Percentiles rank a stretch among this genome's conserved stretches.
These are phyloP conservation scores for Candida succiphila DNA, from an alignment of 805 yeast genomes.

Conservation along the genomic window DNA sequence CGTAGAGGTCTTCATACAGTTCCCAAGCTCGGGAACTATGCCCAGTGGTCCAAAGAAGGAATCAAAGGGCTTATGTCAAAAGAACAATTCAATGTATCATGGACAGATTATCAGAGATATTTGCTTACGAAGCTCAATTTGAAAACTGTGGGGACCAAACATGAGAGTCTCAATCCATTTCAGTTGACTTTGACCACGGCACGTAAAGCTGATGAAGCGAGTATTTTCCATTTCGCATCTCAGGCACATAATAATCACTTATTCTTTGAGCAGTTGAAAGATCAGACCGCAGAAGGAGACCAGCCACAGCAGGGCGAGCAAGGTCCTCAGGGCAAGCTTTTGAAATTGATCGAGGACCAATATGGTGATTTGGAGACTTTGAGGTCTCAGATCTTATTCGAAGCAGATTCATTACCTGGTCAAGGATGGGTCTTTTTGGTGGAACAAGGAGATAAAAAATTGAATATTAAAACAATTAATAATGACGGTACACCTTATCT, in stretches of 20 bases:
- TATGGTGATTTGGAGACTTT: conserved; percentile 41
- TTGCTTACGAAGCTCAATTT: conserved; percentile 50
- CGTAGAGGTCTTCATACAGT: conserved; percentile 46
- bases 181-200: conserved; percentile 62
- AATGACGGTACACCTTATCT: conserved; percentile 75
- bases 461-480: conserved; percentile 45
- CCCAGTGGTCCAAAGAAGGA: conserved; percentile 33
- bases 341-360: conserved; percentile 23
- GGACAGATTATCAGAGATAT: conserved; percentile 72
- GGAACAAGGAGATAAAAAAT: conserved; percentile 50
- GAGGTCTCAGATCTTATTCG: conserved; percentile 35
- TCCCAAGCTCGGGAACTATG: conserved; percentile 41
- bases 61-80: conserved; percentile 56
- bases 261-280: conserved; percentile 55
- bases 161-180: conserved; percentile 68
- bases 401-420: conserved; percentile 45
- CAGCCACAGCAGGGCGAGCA: conserved; percentile 6
- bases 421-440: conserved; percentile 73
- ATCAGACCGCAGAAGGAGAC: conserved; percentile 15
- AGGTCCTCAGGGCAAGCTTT: conserved; percentile 15
- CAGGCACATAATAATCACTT: conserved; percentile 90
- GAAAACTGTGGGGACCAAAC: conserved; percentile 67
- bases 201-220: conserved; percentile 52
- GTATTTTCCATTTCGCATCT: conserved; percentile 79
- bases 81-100: conserved; percentile 60